Evolutionary conservation across 2,329 filamentous ascomycete genomes (phyloP).

Genomic region (Fusarium goolgardi): DNA sequence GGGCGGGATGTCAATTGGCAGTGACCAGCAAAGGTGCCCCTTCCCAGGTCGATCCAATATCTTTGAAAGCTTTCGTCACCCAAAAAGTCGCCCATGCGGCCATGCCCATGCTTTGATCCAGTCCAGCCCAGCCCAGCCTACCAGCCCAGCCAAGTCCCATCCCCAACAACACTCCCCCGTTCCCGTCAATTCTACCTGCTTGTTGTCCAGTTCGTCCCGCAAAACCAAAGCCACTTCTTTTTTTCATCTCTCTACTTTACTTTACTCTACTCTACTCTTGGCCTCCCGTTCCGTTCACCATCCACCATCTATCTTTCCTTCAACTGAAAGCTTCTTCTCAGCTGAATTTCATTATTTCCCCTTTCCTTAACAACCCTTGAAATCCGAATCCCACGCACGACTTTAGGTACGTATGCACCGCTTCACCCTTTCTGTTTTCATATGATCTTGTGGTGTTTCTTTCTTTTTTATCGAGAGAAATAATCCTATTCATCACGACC

Average conservation of each 20-base stretch:
- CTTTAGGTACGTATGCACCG: conserved; percentile 40
- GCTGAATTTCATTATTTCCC: conserved; percentile 39
- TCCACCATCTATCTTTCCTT: conserved; percentile 31
- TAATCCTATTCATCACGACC: conserved; percentile 14
- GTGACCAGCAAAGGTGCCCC: conserved; percentile 21
- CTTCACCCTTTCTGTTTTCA: conserved; percentile 11
- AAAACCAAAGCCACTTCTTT: conserved; percentile 47
- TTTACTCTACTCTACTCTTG: conserved; percentile 35
- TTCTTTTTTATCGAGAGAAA: conserved; percentile 9
- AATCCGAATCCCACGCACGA: conserved; percentile 27
- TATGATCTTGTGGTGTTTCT: conserved; percentile 10
- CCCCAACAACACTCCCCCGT: conserved; percentile 10
- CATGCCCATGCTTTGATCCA: conserved; percentile 20
- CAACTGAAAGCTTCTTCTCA: conserved; percentile 32
- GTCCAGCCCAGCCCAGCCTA: conserved; percentile 27
- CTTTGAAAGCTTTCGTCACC: conserved; percentile 52
- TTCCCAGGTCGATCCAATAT: conserved; percentile 28
- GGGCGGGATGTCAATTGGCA: conserved; percentile 3
- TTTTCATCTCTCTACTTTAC: conserved; percentile 40
- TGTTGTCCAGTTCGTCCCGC: conserved; percentile 38
- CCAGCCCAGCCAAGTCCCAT: conserved; percentile 35
- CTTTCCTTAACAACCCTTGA: conserved; percentile 30
- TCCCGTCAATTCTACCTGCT: conserved; percentile 38
- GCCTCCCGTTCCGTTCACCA: conserved; percentile 27
- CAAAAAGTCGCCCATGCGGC: conserved; percentile 41